Conservation (phyloP, 2,329 filamentous ascomycete genomes). For the Teratosphaeria gauchensis region DNA sequence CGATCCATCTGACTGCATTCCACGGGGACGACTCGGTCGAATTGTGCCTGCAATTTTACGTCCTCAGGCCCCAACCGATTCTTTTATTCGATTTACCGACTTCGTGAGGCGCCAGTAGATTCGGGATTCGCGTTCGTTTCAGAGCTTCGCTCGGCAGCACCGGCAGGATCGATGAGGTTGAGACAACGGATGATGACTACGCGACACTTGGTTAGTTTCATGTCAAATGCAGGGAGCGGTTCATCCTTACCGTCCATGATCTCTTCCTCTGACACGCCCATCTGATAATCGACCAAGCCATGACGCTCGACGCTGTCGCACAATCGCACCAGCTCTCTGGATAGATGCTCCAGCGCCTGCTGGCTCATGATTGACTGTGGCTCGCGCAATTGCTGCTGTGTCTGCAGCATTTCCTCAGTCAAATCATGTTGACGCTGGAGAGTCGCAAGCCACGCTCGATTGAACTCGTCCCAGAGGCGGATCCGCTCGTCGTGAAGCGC, state of each 20-base stretch:
- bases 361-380: slow-evolving; percentile 57
- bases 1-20: not conserved
- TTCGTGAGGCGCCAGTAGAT: not conserved
- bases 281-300: slow-evolving; percentile 94
- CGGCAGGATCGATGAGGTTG: not conserved
- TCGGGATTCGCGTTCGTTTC: not conserved
- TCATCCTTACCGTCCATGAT: slow-evolving; percentile 65
- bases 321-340: slow-evolving; percentile 67
- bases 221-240: not conserved
- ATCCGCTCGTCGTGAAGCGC: slow-evolving; percentile 65
- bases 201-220: not conserved
- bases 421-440: slow-evolving; percentile 77
- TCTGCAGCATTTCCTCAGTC: slow-evolving; percentile 49
- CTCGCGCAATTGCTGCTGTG: slow-evolving; percentile 44
- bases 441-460: slow-evolving; percentile 78
- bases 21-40: not conserved
- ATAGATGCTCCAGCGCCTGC: slow-evolving; percentile 66
- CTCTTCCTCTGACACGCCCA: slow-evolving; percentile 90
- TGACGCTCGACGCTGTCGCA: slow-evolving; percentile 82
- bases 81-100: not conserved
- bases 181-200: not conserved
- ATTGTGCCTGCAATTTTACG: not conserved
- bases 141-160: not conserved
- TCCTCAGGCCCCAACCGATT: not conserved
- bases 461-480: slow-evolving; percentile 88